Evolutionary conservation across 2,329 filamentous ascomycete species (phyloP).

Genomic region (Thelonectria discophora): DNA sequence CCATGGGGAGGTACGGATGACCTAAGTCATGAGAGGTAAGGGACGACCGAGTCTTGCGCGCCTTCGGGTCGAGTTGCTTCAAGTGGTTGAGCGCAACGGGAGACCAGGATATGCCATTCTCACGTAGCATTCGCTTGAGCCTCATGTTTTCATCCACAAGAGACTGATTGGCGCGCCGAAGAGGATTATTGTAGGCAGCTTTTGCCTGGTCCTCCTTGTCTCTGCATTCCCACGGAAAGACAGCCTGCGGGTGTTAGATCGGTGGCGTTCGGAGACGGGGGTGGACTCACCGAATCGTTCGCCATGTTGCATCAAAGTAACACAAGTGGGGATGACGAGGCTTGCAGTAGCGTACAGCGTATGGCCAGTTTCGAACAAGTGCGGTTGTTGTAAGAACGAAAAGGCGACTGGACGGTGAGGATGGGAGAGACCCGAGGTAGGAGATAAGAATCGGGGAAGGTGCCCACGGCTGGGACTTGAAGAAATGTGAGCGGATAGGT

Average conservation of each 20-base stretch:
- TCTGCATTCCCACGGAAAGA: constrained; percentile 60
- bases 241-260: constrained; percentile 38
- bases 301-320: constrained; percentile 31
- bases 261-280: not conserved
- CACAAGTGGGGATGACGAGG: constrained; percentile 17
- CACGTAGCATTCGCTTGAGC: constrained; percentile 61
- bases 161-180: constrained; percentile 56
- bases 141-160: constrained; percentile 59
- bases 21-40: constrained; percentile 42
- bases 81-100: constrained; percentile 47
- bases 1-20: constrained; percentile 59
- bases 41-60: constrained; percentile 47
- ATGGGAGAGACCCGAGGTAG: constrained; percentile 9
- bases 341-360: constrained; percentile 15
- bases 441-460: constrained; percentile 18
- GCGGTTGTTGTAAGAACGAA: constrained; percentile 7
- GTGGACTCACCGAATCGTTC: constrained; percentile 33
- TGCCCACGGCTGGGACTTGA: constrained; percentile 2
- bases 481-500: constrained; percentile 7
- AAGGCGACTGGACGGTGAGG: constrained; percentile 4
- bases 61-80: constrained; percentile 44
- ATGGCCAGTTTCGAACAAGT: constrained; percentile 5
- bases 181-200: constrained; percentile 57
- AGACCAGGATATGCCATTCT: constrained; percentile 63
- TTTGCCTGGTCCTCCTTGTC: constrained; percentile 62